Conservation (phyloP, 768 basidiomycete species). For the Boletales sp. region DNA sequence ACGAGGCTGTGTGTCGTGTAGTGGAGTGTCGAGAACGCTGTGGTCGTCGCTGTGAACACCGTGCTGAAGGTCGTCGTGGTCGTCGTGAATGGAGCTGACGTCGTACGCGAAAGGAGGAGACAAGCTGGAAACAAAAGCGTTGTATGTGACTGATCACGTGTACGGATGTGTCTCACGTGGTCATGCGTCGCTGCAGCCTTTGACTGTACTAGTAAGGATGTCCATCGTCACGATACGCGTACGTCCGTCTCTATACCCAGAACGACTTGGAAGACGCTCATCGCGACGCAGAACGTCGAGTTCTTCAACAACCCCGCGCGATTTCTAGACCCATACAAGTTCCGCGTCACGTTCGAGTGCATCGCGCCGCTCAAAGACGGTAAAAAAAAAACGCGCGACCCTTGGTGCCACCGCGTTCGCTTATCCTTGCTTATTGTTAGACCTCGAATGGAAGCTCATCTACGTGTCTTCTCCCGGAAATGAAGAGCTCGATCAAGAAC, state of each 20-base stretch:
- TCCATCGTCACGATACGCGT: constrained; percentile 71
- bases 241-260: constrained; percentile 14
- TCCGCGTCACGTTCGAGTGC: constrained; percentile 96
- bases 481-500: constrained; percentile 91
- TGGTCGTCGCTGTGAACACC: constrained; percentile 7
- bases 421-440: constrained; percentile 36
- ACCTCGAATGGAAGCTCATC: constrained; percentile 97
- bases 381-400: constrained; percentile 31
- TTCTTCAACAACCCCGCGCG: constrained; percentile 92
- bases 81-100: constrained; percentile 6
- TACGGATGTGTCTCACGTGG: not conserved
- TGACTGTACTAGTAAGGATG: constrained; percentile 33
- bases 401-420: not conserved
- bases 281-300: constrained; percentile 65
- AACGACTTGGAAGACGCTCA: not conserved
- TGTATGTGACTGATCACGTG: not conserved
- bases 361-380: constrained; percentile 89
- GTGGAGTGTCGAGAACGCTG: not conserved
- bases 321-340: constrained; percentile 88
- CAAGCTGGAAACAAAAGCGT: constrained; percentile 19
- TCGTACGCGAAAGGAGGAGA: constrained; percentile 18
- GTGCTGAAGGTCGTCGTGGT: constrained; percentile 6
- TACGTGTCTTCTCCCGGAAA: constrained; percentile 94
- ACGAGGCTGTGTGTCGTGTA: constrained; percentile 2
- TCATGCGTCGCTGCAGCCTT: not conserved